phyloP scores from a whole-genome alignment of 257 asterid species.

The Cinchona pubescens region DNA sequence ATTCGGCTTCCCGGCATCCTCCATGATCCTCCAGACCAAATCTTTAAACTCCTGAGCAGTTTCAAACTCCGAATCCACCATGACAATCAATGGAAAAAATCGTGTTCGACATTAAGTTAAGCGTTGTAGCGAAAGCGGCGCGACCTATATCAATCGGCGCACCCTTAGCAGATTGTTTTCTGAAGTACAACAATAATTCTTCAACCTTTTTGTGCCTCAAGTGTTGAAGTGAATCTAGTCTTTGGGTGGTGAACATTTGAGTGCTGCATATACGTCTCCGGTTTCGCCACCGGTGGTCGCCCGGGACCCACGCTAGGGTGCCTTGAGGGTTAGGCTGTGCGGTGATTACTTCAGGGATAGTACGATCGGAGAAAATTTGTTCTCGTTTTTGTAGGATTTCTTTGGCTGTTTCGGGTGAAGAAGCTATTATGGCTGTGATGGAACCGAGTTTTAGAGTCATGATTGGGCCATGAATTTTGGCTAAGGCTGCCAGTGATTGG shows the following conservation, averaged over 20 bases:
- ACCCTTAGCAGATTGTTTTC: constrained; percentile 11
- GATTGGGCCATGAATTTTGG: constrained; percentile 32
- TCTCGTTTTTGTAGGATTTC: constrained; percentile 31
- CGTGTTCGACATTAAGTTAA: constrained; percentile 37
- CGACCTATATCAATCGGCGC: constrained; percentile 30
- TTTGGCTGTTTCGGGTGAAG: constrained; percentile 32
- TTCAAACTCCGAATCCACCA: constrained; percentile 20
- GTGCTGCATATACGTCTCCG: constrained; percentile 31
- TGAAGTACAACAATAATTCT: constrained; percentile 20
- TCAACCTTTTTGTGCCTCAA: constrained; percentile 27
- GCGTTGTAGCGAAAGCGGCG: constrained; percentile 33
- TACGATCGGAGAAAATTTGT: constrained; percentile 23
- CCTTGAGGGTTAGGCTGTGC: constrained; percentile 28
- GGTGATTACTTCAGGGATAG: constrained; percentile 12
- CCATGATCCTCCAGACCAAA: constrained; percentile 27
- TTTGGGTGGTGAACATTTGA: constrained; percentile 28
- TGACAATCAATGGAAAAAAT: constrained; percentile 32
- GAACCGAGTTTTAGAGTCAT: constrained; percentile 36
- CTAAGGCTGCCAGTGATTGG: constrained; percentile 21
- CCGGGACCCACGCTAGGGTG: constrained; percentile 27
- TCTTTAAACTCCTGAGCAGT: constrained; percentile 31
- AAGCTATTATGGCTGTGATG: constrained; percentile 21
- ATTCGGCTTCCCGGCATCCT: constrained; percentile 27
- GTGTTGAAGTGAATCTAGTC: constrained; percentile 23
- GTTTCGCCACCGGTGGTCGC: constrained; percentile 27